A percentile compares a stretch with the other conserved stretches of the same genome.
Evolutionary conservation across 768 basidiomycete species (phyloP).

Genomic region (Psilocybe tampanensis): DNA sequence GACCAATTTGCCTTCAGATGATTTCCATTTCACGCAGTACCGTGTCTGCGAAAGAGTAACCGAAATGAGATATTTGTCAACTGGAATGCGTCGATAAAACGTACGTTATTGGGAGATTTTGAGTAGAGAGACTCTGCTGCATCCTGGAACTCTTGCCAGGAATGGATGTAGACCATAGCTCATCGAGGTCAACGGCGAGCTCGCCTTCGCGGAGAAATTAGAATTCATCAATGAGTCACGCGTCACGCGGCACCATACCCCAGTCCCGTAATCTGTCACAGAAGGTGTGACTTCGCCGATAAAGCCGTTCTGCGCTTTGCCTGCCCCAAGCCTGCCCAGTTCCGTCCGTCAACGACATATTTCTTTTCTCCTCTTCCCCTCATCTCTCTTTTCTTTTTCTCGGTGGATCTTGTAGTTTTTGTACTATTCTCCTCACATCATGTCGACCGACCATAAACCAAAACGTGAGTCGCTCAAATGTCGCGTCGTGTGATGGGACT

Average conservation of each 20-base stretch:
- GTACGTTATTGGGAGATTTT: constrained; percentile 76
- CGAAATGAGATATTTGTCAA: constrained; percentile 6
- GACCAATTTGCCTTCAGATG: constrained; percentile 83
- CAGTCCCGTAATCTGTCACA: not conserved
- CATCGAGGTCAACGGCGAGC: constrained; percentile 37
- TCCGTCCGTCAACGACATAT: constrained; percentile 13
- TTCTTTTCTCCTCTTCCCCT: constrained; percentile 3
- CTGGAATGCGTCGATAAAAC: constrained; percentile 21
- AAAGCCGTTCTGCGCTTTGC: constrained; percentile 5
- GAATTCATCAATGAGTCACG: constrained; percentile 11
- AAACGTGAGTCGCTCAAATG: constrained; percentile 25
- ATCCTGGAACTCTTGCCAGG: constrained; percentile 90
- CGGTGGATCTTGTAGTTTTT: not conserved
- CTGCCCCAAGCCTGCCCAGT: constrained; percentile 1
- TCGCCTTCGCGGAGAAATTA: not conserved
- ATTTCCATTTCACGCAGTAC: constrained; percentile 91
- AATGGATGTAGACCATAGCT: constrained; percentile 86
- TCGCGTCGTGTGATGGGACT: constrained; percentile 2
- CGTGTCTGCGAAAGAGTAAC: constrained; percentile 67
- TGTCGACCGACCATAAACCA: constrained; percentile 32
- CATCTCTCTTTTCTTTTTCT: not conserved
- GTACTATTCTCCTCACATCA: constrained; percentile 9
- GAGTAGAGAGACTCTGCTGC: constrained; percentile 86
- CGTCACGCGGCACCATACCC: not conserved
- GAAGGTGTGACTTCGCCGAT: constrained; percentile 9